Evolutionary conservation across 148 eudicot genomes (phyloP), one percentile per base, ranked within the genome.

Genomic region (Chenopodium quinoa): DNA sequence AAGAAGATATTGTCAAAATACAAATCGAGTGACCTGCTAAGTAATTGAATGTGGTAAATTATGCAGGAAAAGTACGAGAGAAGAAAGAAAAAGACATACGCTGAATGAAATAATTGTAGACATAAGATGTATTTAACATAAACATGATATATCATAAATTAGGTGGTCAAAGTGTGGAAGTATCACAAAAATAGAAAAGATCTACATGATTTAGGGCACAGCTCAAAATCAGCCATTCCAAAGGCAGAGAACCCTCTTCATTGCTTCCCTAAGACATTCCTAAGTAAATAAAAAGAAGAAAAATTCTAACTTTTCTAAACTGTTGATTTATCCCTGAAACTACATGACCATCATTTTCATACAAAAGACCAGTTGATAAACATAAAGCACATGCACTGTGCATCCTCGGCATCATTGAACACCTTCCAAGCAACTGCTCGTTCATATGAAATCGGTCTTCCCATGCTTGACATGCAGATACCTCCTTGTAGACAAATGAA

Each of bases 351-450:
- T 3, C n/a, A 52, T 19, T 50, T 64, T 91, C 90, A 91, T 71
- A 92, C 89, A 83, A 93, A 93, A 58, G 94, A 90, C 97, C 97
- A 93, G 82, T 91, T 93, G 73, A 91, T 75, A 80, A 93, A 91
- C 92, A 87, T 91, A 85, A 93, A 93, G 83, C 91, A 91, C 75
- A 91, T 84, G 85, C 91, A 93, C 81, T 93, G 94, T 70, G 89
- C 89, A 37, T 87, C 84, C 60, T 91, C 88, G 12, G 87, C 88
- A 54, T 93, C 93, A 25, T 91, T 87, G 81, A 87, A 87, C 79
- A 93, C 97, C 82, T 93, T 93, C 97, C 97, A 93, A 27, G 97
- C 97, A 7, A 93, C 91, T 31, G 93, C 97, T 77, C 91, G 86
- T 54, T 93, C 97, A 10, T 90, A 93, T 1, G 97, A 90, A 14